A percentile compares a stretch with the other conserved stretches of the same genome.
phyloP scores from a whole-genome alignment of 1,284 basidiomycete genomes.

The Irpex rosettiformis region DNA sequence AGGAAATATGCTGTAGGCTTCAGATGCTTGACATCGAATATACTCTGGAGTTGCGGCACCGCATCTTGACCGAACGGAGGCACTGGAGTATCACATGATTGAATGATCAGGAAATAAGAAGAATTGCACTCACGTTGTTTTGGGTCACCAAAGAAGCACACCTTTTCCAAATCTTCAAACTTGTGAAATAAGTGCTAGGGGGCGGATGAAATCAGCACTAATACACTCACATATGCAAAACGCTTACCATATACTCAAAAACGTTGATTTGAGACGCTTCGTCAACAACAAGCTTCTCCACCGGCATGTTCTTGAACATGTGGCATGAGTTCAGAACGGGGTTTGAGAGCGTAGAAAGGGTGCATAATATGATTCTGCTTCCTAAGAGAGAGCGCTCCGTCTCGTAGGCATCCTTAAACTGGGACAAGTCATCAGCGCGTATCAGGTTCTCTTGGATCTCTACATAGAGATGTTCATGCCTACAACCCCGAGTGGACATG shows the following conservation, averaged over 20 bases:
- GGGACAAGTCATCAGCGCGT: constrained; percentile 34
- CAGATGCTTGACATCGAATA: constrained; percentile 47
- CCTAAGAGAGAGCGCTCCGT: constrained; percentile 24
- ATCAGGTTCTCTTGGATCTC: constrained; percentile 32
- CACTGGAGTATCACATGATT: constrained; percentile 29
- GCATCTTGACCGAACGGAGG: constrained; percentile 45
- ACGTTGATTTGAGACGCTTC: constrained; percentile 47
- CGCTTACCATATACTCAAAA: constrained; percentile 40
- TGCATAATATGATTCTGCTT: constrained; percentile 37
- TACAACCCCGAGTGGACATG: constrained; percentile 17
- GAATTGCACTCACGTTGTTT: constrained; percentile 35
- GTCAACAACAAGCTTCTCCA: constrained; percentile 40
- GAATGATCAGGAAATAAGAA: background rate
- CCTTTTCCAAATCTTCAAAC: constrained; percentile 32
- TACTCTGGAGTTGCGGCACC: constrained; percentile 35
- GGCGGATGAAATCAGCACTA: background rate
- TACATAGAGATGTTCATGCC: constrained; percentile 46
- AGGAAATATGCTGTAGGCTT: constrained; percentile 33
- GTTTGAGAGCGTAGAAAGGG: constrained; percentile 42
- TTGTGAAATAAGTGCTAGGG: constrained; percentile 34
- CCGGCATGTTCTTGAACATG: constrained; percentile 33
- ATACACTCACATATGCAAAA: constrained; percentile 8
- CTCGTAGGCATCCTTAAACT: constrained; percentile 16
- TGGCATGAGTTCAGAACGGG: constrained; percentile 29
- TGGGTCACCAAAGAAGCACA: constrained; percentile 45